Evolutionary conservation across 768 basidiomycete species (phyloP).

Genomic region (Tricholoma hemisulphureum): DNA sequence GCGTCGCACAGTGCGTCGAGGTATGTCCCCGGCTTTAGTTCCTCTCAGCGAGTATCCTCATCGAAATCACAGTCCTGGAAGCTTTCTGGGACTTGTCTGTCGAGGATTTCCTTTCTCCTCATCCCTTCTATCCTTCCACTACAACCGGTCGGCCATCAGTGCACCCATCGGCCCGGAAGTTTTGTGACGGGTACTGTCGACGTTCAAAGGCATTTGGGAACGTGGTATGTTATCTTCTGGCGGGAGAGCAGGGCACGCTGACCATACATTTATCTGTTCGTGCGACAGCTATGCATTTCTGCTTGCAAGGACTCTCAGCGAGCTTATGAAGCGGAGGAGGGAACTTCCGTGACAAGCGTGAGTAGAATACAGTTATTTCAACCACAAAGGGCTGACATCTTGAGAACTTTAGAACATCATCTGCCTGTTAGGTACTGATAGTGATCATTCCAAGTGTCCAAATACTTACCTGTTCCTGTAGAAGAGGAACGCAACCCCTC

Average conservation of each 20-base stretch:
- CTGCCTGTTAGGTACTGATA: background rate
- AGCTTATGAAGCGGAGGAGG: background rate
- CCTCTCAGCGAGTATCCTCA: background rate
- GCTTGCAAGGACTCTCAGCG: slow-evolving; percentile 3
- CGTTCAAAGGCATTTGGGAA: background rate
- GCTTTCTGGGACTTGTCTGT: background rate
- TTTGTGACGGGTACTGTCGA: background rate
- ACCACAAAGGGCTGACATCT: background rate
- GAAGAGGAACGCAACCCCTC: background rate
- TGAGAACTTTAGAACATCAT: background rate
- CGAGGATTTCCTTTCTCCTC: background rate
- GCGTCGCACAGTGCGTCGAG: slow-evolving; percentile 1
- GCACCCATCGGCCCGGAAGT: background rate
- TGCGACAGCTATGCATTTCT: background rate
- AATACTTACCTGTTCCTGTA: background rate
- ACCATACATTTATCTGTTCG: background rate
- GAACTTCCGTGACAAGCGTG: slow-evolving; percentile 1
- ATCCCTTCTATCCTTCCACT: background rate
- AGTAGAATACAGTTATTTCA: background rate
- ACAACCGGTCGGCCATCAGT: background rate
- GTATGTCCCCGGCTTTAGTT: background rate
- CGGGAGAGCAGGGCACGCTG: background rate
- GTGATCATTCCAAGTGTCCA: background rate
- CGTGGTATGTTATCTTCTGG: background rate
- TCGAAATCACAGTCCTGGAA: background rate